Evolutionary conservation across 208 protist species (phyloP).

Genomic region (Leishmania tarentolae): DNA sequence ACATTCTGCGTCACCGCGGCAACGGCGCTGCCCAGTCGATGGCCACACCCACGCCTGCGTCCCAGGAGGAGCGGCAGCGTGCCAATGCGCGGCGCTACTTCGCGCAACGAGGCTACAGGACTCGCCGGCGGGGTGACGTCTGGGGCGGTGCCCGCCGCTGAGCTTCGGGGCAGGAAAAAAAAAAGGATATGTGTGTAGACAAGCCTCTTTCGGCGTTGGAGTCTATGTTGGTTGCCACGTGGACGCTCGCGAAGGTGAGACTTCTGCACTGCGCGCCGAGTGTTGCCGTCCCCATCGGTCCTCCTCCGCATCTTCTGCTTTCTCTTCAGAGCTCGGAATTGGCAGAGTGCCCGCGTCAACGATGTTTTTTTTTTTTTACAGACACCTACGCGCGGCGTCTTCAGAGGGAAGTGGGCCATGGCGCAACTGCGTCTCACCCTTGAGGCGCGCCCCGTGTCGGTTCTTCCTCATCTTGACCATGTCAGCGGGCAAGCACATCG

Average conservation of each 20-base stretch:
- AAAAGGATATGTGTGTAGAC: background rate
- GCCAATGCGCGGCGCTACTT: constrained; percentile 50
- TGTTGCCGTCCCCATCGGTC: background rate
- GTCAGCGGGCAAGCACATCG: background rate
- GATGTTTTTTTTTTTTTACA: background rate
- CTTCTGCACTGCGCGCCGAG: background rate
- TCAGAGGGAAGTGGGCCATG: background rate
- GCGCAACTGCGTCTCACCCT: background rate
- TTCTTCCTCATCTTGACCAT: background rate
- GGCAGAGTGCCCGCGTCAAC: background rate
- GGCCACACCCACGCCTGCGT: background rate
- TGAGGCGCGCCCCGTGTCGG: background rate
- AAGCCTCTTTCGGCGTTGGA: background rate
- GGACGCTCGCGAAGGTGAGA: background rate
- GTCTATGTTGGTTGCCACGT: background rate
- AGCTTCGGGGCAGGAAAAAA: background rate
- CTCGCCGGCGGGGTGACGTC: constrained; percentile 11
- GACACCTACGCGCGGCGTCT: background rate
- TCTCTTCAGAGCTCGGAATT: background rate
- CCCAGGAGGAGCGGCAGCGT: constrained; percentile 34
- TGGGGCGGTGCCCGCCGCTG: constrained; percentile 16
- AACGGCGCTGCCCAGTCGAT: background rate
- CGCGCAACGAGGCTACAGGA: constrained; percentile 31
- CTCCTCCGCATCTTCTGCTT: background rate
- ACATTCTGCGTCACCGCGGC: background rate